These are phyloP conservation scores for Phytophthora pistaciae DNA, from an alignment of 352 stramenopile genomes.

Conservation along the genomic window DNA sequence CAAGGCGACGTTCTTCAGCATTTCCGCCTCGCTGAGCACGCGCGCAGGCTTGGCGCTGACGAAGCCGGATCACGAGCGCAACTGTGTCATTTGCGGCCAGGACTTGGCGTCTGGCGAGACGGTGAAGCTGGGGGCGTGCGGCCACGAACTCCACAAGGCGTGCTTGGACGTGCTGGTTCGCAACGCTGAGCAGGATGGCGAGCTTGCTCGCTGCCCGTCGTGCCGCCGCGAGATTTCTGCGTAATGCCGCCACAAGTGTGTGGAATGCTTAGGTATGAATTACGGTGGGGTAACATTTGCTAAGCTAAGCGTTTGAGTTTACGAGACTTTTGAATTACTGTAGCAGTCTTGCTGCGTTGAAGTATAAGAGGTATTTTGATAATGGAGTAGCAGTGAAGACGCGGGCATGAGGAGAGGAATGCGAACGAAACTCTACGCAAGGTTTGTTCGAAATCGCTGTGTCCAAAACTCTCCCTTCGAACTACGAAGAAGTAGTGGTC, in stretches of 20 bases:
- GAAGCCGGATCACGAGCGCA: constrained; percentile 65
- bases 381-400: no score
- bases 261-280: no score
- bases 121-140: constrained; percentile 48
- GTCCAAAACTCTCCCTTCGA: no score
- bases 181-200: constrained; percentile 37
- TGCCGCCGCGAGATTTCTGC: constrained; percentile 30
- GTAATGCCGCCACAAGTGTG: background rate
- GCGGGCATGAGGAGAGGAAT: no score
- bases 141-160: constrained; percentile 60
- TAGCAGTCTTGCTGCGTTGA: no score
- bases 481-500: no score
- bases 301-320: no score
- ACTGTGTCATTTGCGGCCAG: constrained; percentile 71
- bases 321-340: no score
- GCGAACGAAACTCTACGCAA: no score
- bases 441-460: no score
- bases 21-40: constrained; percentile 76
- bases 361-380: no score
- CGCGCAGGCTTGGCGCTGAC: constrained; percentile 63
- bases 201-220: constrained; percentile 37
- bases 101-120: constrained; percentile 63
- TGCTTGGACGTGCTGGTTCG: constrained; percentile 52
- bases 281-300: no score
- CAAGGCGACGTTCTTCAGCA: constrained; percentile 79